Evolutionary conservation across 164 flowering plant species (phyloP), one percentile per base, ranked within the genome.

Genomic region (Chimonanthus praecox): DNA sequence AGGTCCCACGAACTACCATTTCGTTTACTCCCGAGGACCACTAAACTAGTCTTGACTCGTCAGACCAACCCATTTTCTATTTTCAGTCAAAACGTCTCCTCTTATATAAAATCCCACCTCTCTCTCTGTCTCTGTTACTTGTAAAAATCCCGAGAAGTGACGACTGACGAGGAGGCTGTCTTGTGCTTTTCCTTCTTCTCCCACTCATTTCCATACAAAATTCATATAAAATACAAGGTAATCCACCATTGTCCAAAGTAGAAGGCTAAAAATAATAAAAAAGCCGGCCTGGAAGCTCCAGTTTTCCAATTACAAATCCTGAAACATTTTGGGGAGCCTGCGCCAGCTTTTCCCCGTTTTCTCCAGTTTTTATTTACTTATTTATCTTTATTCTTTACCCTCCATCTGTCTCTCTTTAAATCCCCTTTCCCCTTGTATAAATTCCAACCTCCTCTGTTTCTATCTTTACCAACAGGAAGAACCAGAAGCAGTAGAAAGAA

Each of bases 331-430:
- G 45, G 66, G 66, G 21, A 63, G 66, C 66, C 66, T 63, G 66
- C 66, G 16, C 60, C n/a, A 54, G 60, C 60, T 54, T 54, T 54
- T 54, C n/a, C 60, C 60, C 46, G 18, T 21, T 63, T 33, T 63
- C 45, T 63, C 21, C 21, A 63, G 21, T 21, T 63, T 63, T 63
- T 54, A 11, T 11, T 9, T 15, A 51, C 16, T 10, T 15, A 10
- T 51, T 51, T 54, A 54, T 33, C 33, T 33, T 33, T 33, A 33
- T 33, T 33, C 33, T 33, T 33, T 33, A 63, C 66, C 66, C 46
- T 63, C 66, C 66, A 63, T 63, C 66, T 63, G 66, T 63, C 66
- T 63, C 46, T 33, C 66, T 63, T 63, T 44, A 63, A 63, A 63
- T 33, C 66, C 66, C 33, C 21, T 33, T 44, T 63, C 11, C 10